These are phyloP conservation scores for Garcileccinum viscosum DNA, from an alignment of 1,284 basidiomycete genomes.

Conservation along the genomic window DNA sequence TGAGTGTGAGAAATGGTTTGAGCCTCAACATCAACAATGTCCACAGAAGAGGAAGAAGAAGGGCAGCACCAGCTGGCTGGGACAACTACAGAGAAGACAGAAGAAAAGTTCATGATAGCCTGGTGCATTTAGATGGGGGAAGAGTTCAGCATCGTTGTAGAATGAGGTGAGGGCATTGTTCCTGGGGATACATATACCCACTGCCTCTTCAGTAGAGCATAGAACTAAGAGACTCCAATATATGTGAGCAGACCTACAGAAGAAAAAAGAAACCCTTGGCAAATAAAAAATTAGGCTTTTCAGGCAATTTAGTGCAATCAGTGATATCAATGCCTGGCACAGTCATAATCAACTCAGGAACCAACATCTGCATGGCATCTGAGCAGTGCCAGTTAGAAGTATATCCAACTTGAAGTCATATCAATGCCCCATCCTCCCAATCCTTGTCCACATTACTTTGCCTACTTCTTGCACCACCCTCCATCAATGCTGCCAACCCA, in stretches of 20 bases:
- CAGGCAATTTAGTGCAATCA: not conserved
- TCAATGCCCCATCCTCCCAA: constrained; percentile 35
- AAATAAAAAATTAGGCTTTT: not conserved
- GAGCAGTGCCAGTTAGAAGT: too few species aligned
- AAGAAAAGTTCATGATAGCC: not conserved
- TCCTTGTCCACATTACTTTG: constrained; percentile 29
- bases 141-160: not conserved
- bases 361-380: too few species aligned
- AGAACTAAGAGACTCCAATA: too few species aligned
- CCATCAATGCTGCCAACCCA: constrained; percentile 33
- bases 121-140: not conserved
- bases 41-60: constrained; percentile 7
- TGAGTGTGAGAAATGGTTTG: constrained; percentile 19
- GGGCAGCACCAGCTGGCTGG: constrained; percentile 23
- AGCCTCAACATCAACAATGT: constrained; percentile 16
- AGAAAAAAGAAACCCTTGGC: too few species aligned
- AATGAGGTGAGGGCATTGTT: not conserved
- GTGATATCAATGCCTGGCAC: not conserved
- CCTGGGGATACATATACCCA: not conserved
- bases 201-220: not conserved
- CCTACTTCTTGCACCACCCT: constrained; percentile 25
- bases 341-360: not conserved
- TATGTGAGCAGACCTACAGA: too few species aligned
- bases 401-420: constrained; percentile 7
- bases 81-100: constrained; percentile 2